Evolutionary conservation across 2,329 filamentous ascomycete genomes (phyloP), one percentile per base, ranked within the genome.

Genomic region (Emmonsiellopsis sp.): DNA sequence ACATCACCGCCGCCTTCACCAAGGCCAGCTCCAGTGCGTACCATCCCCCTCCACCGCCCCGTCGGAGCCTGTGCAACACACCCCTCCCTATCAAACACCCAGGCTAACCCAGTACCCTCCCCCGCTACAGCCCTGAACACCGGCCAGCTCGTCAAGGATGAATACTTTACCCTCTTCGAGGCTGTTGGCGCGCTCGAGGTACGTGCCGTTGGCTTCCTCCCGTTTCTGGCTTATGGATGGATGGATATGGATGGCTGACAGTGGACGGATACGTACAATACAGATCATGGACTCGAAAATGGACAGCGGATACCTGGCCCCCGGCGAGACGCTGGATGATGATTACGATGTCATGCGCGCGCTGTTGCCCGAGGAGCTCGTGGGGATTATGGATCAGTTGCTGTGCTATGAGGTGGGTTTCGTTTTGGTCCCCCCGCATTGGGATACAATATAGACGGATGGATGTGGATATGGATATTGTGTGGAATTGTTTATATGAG

Each of bases 211-310:
- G 17, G 17, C 17, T 17, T 17, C 17, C 17, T 17, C 17, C 17
- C 17, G 17, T 17, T 17, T 17, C 17, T 17, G 17, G 53, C 13
- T 42, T 10, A 17, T 45, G 3, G 31, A 7, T 9, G 11, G 11
- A 27, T 10, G 10, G 3, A 40, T 10, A 36, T 33, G 14, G 14
- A 32, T 13, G n/a, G 32, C 46, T 57, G 27, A 58, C 10, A 14
- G 21, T n/a, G 17, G 33, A 13, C 44, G 6, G n/a, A 32, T 27
- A 27, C 21, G 2, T 11, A 31, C 7, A 34, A 51, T 17, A 21
- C 63, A 98, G 93, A 95, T 98, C 62, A 96, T 96, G 88, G 93
- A 98, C 65, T 85, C 88, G 1, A 98, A 97, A 72, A 98, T 98
- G 93, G 93, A 98, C 70, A 96, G 89, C 65, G 93, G 93, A 32